phyloP scores from a whole-genome alignment of 257 asterid species.

The Solanum chiquidenum region DNA sequence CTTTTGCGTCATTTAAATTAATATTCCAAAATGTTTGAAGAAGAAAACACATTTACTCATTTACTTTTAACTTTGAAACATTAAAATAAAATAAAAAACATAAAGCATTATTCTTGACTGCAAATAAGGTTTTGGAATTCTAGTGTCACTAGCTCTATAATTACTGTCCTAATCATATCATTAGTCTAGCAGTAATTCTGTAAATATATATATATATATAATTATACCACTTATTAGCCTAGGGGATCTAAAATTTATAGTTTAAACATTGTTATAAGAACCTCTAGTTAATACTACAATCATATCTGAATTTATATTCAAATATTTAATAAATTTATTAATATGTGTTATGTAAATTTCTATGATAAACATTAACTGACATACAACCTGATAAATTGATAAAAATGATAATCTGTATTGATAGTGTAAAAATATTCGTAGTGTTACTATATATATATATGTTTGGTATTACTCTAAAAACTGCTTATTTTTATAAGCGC shows the following conservation, averaged over 20 bases:
- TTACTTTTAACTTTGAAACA: background rate
- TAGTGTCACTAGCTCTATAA: background rate
- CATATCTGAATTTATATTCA: background rate
- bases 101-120: background rate
- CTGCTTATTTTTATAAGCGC: too few species aligned
- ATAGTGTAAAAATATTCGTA: too few species aligned
- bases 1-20: background rate
- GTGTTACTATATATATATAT: background rate
- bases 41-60: background rate
- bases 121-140: background rate
- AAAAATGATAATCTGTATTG: background rate
- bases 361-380: background rate
- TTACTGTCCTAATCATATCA: background rate
- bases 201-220: background rate
- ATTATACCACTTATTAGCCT: background rate
- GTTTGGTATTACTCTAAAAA: too few species aligned
- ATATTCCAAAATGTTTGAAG: background rate
- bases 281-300: background rate
- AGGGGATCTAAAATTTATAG: too few species aligned
- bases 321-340: too few species aligned
- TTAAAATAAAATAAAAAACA: background rate
- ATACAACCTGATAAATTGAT: background rate
- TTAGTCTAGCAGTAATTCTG: background rate
- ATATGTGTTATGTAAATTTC: too few species aligned
- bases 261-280: background rate